These are phyloP conservation scores for Aspergillus taichungensis DNA, from an alignment of 495 filamentous ascomycete species.

Conservation along the genomic window DNA sequence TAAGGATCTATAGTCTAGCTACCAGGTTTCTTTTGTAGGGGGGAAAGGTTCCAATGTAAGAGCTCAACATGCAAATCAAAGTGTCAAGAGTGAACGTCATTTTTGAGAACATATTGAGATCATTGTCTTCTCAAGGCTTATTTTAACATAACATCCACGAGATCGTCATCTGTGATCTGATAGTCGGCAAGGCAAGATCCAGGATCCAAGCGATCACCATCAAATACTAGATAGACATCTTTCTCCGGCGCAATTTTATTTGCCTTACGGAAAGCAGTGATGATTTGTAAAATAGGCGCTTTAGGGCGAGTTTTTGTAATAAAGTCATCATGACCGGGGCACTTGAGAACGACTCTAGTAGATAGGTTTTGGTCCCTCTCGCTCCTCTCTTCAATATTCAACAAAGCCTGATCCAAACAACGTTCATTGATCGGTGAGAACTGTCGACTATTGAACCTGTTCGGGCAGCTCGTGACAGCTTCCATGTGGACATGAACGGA, in stretches of 20 bases:
- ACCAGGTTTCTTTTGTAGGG: too few species aligned
- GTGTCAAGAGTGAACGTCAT: too few species aligned
- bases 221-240: slow-evolving; percentile 59
- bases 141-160: slow-evolving; percentile 65
- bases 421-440: background rate
- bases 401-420: background rate
- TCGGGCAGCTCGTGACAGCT: slow-evolving; percentile 56
- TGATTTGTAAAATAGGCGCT: slow-evolving; percentile 46
- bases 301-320: slow-evolving; percentile 49
- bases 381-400: slow-evolving; percentile 9
- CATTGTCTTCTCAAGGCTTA: slow-evolving; percentile 2
- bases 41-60: too few species aligned
- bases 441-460: slow-evolving; percentile 5
- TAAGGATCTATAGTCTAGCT: too few species aligned
- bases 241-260: slow-evolving; percentile 37
- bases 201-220: slow-evolving; percentile 66
- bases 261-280: slow-evolving; percentile 42
- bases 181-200: slow-evolving; percentile 52
- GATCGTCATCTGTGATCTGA: slow-evolving; percentile 73
- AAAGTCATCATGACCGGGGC: slow-evolving; percentile 46
- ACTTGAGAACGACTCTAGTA: slow-evolving; percentile 51
- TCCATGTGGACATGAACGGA: slow-evolving; percentile 50
- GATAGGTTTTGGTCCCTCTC: slow-evolving; percentile 15
- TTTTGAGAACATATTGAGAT: too few species aligned
- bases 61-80: too few species aligned